Percentiles rank a stretch among this genome's conserved stretches.
Evolutionary conservation across 1,284 basidiomycete genomes (phyloP).

Genomic region (Vanrija humicola): DNA sequence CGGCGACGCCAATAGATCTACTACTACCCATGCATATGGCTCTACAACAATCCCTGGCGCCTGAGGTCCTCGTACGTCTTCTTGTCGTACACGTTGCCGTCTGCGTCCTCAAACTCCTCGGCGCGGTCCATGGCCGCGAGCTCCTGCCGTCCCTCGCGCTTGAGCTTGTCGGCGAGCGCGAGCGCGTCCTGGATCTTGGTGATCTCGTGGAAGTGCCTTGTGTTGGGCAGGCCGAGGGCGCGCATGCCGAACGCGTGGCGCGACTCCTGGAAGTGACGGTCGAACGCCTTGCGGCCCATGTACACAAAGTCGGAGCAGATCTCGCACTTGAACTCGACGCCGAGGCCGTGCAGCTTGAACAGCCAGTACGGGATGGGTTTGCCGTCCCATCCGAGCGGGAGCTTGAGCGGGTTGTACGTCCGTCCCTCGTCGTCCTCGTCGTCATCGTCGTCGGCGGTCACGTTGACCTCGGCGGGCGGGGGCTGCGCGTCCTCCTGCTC

Average conservation of each 20-base stretch:
- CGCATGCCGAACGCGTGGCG: conserved; percentile 98
- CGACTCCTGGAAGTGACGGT: conserved; percentile 64
- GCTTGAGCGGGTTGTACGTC: conserved; percentile 96
- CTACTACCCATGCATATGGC: neutral
- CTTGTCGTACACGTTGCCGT: conserved; percentile 71
- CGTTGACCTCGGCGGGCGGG: conserved; percentile 52
- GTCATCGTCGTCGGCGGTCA: conserved; percentile 56
- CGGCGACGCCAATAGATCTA: neutral
- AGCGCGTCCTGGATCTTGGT: conserved; percentile 95
- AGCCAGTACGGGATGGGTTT: conserved; percentile 99
- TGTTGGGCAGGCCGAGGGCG: conserved; percentile 93
- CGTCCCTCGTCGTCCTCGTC: conserved; percentile 91
- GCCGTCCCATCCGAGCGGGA: conserved; percentile 96
- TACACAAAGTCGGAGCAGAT: conserved; percentile 95
- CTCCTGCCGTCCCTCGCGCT: conserved; percentile 86
- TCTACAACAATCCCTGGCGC: conserved; percentile 47
- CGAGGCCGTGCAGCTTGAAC: conserved; percentile 95
- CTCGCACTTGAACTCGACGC: conserved; percentile 96
- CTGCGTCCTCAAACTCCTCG: conserved; percentile 94
- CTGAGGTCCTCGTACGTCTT: conserved; percentile 49
- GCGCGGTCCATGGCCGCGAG: conserved; percentile 87
- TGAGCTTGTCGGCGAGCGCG: conserved; percentile 87
- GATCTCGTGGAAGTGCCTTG: conserved; percentile 98
- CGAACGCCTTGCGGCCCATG: conserved; percentile 63
- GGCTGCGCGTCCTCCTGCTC: conserved; percentile 62